A percentile compares a stretch with the other conserved stretches of the same genome.
phyloP scores from a whole-genome alignment of 352 stramenopile species.

The Globisporangium cederbergense region DNA sequence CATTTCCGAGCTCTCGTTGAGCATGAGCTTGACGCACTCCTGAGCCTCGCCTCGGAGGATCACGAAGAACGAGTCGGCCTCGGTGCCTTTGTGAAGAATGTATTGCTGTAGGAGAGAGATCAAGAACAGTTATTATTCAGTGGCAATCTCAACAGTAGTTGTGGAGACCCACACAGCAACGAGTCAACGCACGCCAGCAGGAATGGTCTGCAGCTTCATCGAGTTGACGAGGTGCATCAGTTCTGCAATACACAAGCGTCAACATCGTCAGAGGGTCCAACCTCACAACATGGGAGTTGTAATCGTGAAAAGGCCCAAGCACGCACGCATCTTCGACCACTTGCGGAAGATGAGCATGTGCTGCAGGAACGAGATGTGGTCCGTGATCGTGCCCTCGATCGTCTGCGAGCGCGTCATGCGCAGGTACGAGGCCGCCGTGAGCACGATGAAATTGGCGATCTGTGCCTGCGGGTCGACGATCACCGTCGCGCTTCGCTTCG shows the following conservation, averaged over 20 bases:
- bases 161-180: background rate
- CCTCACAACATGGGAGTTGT: background rate
- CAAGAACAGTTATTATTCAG: background rate
- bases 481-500: conserved; percentile 80
- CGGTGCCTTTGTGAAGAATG: conserved; percentile 63
- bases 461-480: conserved; percentile 63
- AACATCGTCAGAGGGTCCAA: background rate
- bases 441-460: conserved; percentile 82
- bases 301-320: background rate
- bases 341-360: conserved; percentile 73
- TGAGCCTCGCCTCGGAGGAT: conserved; percentile 70
- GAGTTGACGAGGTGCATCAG: conserved; percentile 84
- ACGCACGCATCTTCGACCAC: conserved; percentile 84
- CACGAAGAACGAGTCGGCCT: conserved; percentile 79
- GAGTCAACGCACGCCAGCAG: conserved; percentile 35
- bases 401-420: conserved; percentile 79
- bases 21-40: conserved; percentile 60
- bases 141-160: background rate
- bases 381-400: conserved; percentile 80
- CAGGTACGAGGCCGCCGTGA: conserved; percentile 75
- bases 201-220: conserved; percentile 70
- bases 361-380: conserved; percentile 83
- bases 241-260: conserved; percentile 29
- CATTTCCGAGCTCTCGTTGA: conserved; percentile 58
- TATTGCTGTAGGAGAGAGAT: conserved; percentile 62